Conservation (phyloP, 2,329 filamentous ascomycete species). For the Bipolaris gigantea region DNA sequence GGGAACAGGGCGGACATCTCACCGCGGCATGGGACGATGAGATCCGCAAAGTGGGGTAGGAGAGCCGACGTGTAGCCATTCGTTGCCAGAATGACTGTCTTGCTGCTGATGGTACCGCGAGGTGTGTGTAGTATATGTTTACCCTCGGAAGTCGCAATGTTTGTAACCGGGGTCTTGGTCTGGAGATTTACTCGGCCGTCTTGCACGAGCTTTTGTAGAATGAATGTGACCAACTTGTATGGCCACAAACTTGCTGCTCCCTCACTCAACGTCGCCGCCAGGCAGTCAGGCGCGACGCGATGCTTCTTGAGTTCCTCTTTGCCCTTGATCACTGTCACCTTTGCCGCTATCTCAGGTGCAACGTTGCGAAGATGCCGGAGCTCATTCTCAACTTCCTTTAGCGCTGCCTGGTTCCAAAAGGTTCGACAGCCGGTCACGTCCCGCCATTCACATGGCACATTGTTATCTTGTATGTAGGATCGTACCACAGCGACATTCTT, state of each 20-base stretch:
- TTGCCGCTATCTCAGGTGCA: conserved; percentile 60
- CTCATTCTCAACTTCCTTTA: conserved; percentile 55
- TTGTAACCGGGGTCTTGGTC: conserved; percentile 67
- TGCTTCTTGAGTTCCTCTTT: conserved; percentile 54
- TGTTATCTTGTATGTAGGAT: conserved; percentile 58
- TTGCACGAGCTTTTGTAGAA: conserved; percentile 63
- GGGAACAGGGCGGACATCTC: conserved; percentile 70
- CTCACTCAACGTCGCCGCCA: conserved; percentile 66
- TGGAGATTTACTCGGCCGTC: conserved; percentile 67
- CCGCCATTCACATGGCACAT: conserved; percentile 71
- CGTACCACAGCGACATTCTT: conserved; percentile 65
- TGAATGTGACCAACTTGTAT: conserved; percentile 77
- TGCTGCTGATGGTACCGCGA: conserved; percentile 66
- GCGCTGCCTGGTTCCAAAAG: conserved; percentile 60
- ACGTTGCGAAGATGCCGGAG: conserved; percentile 54
- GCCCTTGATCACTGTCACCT: conserved; percentile 47
- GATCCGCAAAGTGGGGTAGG: conserved; percentile 66
- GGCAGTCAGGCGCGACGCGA: conserved; percentile 51
- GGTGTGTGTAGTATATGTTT: conserved; percentile 67
- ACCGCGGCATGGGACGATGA: conserved; percentile 77
- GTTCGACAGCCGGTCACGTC: conserved; percentile 65
- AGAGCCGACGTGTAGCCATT: conserved; percentile 83
- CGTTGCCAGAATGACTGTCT: conserved; percentile 72
- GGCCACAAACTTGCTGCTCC: conserved; percentile 75
- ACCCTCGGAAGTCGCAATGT: conserved; percentile 30